Evolutionary conservation across 2,329 filamentous ascomycete genomes (phyloP), one percentile per base, ranked within the genome.

Genomic region (Colletotrichum sp.): DNA sequence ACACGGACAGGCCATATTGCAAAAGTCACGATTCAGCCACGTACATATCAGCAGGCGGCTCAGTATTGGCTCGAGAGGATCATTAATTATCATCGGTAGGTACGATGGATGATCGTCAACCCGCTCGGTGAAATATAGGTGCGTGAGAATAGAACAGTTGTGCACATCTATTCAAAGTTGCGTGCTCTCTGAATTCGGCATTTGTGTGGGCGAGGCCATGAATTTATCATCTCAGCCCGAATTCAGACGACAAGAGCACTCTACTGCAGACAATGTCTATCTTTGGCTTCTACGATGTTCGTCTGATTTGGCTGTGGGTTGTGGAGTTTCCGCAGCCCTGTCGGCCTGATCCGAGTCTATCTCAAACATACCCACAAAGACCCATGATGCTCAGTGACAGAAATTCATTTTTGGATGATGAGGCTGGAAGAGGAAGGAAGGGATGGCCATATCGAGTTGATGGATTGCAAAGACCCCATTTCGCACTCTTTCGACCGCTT

Each of bases 291-390:
- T 15, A 24, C 15, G 15, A 39, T 26, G 9, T 26, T 44, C n/a
- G 8, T 16, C 24, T 34, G 13, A 30, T n/a, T 18, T 52, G 26
- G 18, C n/a, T 15, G 10, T 62, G 57, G 32, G 30, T 6, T 4
- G 36, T 48, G 57, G 34, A 55, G 34, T 52, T 24, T 26, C 36
- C 32, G 68, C 68, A 70, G 68, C 68, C 57, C 68, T 70, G 68
- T 63, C 68, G 68, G 68, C 34, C 55, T 63, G 68, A 63, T 63
- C 68, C 68, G 68, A 63, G 48, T 70, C 28, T 62, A 70, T 63
- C 36, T 30, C 18, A 70, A 52, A 52, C 68, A 24, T 34, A 22
- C 39, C 68, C 57, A 63, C 36, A n/a, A 52, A 63, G 52, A 36
- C 48, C 55, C 22, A 59, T 26, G 55, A 59, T 26, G 24, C 55